These are phyloP conservation scores for Hypholoma fasciculare DNA, from an alignment of 768 basidiomycete genomes.

Conservation along the genomic window DNA sequence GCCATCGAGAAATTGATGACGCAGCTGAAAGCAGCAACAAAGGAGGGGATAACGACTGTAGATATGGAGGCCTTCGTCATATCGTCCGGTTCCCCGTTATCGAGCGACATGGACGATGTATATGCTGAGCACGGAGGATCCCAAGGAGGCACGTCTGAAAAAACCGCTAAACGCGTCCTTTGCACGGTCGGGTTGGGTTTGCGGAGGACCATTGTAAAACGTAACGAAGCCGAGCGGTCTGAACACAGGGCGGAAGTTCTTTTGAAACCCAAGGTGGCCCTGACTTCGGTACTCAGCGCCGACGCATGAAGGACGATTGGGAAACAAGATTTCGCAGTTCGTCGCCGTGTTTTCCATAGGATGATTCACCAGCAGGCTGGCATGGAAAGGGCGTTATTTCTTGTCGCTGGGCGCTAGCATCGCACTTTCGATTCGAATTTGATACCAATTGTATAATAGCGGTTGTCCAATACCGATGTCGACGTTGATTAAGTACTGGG, in stretches of 20 bases:
- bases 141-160: background rate
- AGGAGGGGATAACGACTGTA: slow-evolving; percentile 23
- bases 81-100: slow-evolving; percentile 6
- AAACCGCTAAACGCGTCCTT: background rate
- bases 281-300: slow-evolving; percentile 2
- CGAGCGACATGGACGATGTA: slow-evolving; percentile 22
- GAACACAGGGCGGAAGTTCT: slow-evolving; percentile 3
- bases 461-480: no score
- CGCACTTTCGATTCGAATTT: no score
- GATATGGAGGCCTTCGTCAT: slow-evolving; percentile 22
- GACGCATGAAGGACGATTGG: background rate
- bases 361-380: no score
- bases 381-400: no score
- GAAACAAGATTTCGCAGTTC: background rate
- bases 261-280: slow-evolving; percentile 16
- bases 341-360: background rate
- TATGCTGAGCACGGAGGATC: slow-evolving; percentile 18
- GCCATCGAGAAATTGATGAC: slow-evolving; percentile 14
- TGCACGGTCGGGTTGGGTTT: slow-evolving; percentile 16
- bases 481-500: no score
- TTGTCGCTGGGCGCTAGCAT: no score
- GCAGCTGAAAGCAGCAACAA: slow-evolving; percentile 17
- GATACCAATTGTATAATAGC: no score
- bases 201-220: slow-evolving; percentile 5
- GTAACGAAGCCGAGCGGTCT: background rate